Evolutionary conservation across 2,329 filamentous ascomycete species (phyloP), one percentile per base, ranked within the genome.

Genomic region (Sporothrix mexicana): DNA sequence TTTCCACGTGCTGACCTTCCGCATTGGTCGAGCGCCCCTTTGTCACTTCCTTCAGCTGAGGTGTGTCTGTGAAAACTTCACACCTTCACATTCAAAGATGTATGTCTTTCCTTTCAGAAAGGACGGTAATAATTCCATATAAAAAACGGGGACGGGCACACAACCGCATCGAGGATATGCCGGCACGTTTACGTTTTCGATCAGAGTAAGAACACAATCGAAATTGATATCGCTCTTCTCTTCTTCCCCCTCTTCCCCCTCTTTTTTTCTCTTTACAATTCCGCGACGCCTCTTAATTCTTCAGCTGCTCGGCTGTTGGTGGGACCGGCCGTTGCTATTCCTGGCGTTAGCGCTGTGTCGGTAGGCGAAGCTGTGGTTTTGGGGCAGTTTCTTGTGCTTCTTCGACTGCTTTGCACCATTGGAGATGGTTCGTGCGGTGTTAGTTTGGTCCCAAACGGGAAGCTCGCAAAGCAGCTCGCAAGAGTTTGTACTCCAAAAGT

Each of bases 321-420:
- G 66, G 66, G 25, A n/a, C 7, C 47, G 20, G n/a, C 61, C 12
- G 61, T 68, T 68, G 47, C 66, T 55, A 47, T 68, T 53, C 66
- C 66, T 53, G 66, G 66, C 47, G 5, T 68, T 66, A 55, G 47
- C 66, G 66, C 9, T 51, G 64, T 51, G 23, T 51, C 25, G 23
- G 43, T 30, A 51, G 23, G 20, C 23, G 43, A 36, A n/a, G 6
- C 23, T 49, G 61, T n/a, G n/a, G 9, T 57, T 57, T 20, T 23
- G n/a, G 20, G 7, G 6, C n/a, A 3, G 25, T 25, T 1, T 17
- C 3, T n/a, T 8, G 9, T 47, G 13, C 15, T 25, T 2, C n/a
- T 66, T 23, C 8, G 2, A 30, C 0, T 51, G 30, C 4, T 20
- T 45, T 17, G 23, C 12, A 3, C 8, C 13, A 10, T 36, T 17